Base-by-base conservation (phyloP, 2,329 filamentous ascomycete species). In the Gaeumannomyces sp. region DNA sequence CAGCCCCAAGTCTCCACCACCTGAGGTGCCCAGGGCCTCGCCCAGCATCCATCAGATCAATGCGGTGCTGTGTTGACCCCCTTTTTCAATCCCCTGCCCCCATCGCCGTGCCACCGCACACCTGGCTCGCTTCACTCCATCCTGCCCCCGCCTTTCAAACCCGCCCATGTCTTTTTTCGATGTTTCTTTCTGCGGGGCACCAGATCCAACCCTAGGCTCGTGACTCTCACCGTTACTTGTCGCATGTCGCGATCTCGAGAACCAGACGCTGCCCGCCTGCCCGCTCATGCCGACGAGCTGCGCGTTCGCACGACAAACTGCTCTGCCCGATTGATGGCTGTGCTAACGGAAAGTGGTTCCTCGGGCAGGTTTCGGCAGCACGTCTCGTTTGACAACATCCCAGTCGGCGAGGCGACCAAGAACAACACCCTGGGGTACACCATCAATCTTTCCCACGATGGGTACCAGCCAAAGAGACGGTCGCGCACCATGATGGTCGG, bases 401-500 rank as follows among this genome's bases (percentile, higher is more conserved):
- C 81, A 56, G 77, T 81, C 58, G 84, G 84, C 71, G 85, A 87
- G 70, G 78, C 82, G 8, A 86, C 84, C 16, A 84, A 85, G 70
- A 81, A 81, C 71, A 86, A 86, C 71, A 82, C 82, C 2, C 79
- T 82, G 27, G 92, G 92, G 7, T 85, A 97, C 69, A 96, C 92
- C 0, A 81, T 97, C 66, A 93, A 93, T 71, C 86, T 90, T 70
- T 91, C 92, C 72, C 93, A 97, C 76, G 89, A 89, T 70, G 92
- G 93, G 69, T 97, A 95, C 76, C 88, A 91, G 70, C 88, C 89
- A 68, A 89, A 88, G 58, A 88, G 92, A 67, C 85, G 91, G 66
- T 95, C 91, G 64, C 87, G 93, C 64, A 96, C 92, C 11, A 96
- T 97, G 71, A 87, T 97, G 73, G 94, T 93, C 68, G 93, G 93